Conservation (phyloP, 768 basidiomycete genomes). For the Mrakia gelida region DNA sequence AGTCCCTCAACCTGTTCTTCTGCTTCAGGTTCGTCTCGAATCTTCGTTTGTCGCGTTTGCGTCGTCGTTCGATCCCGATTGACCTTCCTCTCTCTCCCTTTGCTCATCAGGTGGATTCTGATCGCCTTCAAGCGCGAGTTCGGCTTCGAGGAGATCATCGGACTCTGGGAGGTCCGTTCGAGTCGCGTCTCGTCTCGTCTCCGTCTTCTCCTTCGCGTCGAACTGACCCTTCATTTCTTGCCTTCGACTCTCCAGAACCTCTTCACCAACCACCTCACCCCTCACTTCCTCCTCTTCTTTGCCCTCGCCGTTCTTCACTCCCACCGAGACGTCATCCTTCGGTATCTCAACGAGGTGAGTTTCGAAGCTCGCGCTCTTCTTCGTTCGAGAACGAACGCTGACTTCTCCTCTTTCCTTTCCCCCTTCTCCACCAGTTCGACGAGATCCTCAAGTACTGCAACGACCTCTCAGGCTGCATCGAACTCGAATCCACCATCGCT, state of each 20-base stretch:
- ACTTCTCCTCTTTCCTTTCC: too few relatives aligned
- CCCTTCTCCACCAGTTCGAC: slow-evolving; percentile 34
- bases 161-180: slow-evolving; percentile 72
- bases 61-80: not conserved
- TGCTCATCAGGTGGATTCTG: slow-evolving; percentile 65
- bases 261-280: slow-evolving; percentile 70
- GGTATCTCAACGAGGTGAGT: slow-evolving; percentile 65
- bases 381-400: too few relatives aligned
- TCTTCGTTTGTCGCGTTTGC: slow-evolving; percentile 12
- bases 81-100: not conserved
- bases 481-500: slow-evolving; percentile 87
- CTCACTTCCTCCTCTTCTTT: slow-evolving; percentile 83
- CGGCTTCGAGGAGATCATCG: slow-evolving; percentile 79
- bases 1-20: slow-evolving; percentile 90
- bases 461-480: slow-evolving; percentile 65
- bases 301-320: slow-evolving; percentile 91
- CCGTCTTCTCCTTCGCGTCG: not conserved
- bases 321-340: slow-evolving; percentile 88
- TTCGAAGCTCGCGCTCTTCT: too few relatives aligned
- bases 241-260: slow-evolving; percentile 36
- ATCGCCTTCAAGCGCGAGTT: slow-evolving; percentile 98
- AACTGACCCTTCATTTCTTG: not conserved
- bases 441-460: slow-evolving; percentile 53
- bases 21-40: slow-evolving; percentile 73
- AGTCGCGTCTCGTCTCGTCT: not conserved